These are phyloP conservation scores for Rhodotorula sp. DNA, from an alignment of 1,284 basidiomycete species.

Conservation along the genomic window DNA sequence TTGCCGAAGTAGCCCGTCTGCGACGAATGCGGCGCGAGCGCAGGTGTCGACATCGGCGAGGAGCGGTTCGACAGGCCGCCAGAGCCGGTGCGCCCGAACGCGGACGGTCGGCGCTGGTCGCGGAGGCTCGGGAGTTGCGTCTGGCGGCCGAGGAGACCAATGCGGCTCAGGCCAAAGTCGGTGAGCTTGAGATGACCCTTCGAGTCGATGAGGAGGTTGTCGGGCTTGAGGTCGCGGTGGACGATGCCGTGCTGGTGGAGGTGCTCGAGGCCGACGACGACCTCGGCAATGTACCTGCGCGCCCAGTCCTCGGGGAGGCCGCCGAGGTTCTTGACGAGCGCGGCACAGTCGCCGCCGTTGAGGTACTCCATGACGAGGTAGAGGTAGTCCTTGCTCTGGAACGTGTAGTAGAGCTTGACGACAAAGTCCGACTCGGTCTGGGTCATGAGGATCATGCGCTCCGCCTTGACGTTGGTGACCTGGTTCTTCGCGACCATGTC, in stretches of 20 bases:
- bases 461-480: constrained; percentile 99
- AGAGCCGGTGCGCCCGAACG: constrained; percentile 20
- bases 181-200: constrained; percentile 96
- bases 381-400: constrained; percentile 54
- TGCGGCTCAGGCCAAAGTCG: constrained; percentile 95
- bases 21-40: constrained; percentile 21
- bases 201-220: constrained; percentile 94
- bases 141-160: constrained; percentile 95
- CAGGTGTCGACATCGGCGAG: constrained; percentile 37
- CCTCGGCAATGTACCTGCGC: constrained; percentile 92
- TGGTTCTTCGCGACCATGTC: constrained; percentile 99
- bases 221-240: constrained; percentile 98
- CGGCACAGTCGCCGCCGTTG: constrained; percentile 95
- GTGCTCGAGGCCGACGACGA: constrained; percentile 91
- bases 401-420: constrained; percentile 57
- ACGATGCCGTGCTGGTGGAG: constrained; percentile 91
- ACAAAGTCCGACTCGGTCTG: constrained; percentile 96
- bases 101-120: constrained; percentile 58
- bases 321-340: constrained; percentile 93
- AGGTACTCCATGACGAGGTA: constrained; percentile 57
- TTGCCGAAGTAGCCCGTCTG: constrained; percentile 44
- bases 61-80: constrained; percentile 33
- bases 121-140: constrained; percentile 65
- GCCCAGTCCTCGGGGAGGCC: constrained; percentile 95
- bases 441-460: constrained; percentile 99